A percentile compares a stretch with the other conserved stretches of the same genome.
These are phyloP conservation scores for Globisporangium rhizosaccharum DNA, from an alignment of 352 stramenopile genomes.

Conservation along the genomic window DNA sequence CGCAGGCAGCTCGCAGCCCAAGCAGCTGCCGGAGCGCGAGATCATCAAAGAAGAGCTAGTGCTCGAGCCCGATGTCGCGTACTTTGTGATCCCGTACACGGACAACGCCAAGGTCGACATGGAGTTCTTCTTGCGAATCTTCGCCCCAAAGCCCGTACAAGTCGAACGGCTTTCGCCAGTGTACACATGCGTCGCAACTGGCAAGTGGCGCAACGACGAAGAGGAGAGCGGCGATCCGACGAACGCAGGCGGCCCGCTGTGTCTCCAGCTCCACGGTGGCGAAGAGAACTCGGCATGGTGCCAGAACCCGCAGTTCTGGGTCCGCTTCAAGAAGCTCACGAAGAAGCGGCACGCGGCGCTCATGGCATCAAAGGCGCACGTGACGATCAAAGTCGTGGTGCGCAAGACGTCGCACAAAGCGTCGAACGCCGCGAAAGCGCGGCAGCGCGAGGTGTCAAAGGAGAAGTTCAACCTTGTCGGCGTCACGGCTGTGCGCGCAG, in stretches of 20 bases:
- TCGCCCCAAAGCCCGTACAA: conserved; percentile 60
- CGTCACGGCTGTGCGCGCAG: conserved; percentile 41
- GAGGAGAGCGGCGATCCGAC: conserved; percentile 42
- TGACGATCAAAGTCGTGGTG: conserved; percentile 69
- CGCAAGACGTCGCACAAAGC: conserved; percentile 62
- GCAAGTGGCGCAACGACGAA: conserved; percentile 57
- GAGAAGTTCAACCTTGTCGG: conserved; percentile 62
- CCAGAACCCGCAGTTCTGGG: conserved; percentile 89
- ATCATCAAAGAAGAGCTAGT: conserved; percentile 67
- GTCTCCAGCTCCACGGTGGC: conserved; percentile 28
- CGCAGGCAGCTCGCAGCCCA: conserved; percentile 9
- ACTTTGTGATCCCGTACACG: conserved; percentile 84
- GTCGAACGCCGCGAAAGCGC: conserved; percentile 31
- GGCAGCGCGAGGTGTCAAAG: conserved; percentile 48
- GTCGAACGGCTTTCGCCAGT: conserved; percentile 73
- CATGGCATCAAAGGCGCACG: conserved; percentile 29
- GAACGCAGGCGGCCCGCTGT: conserved; percentile 75
- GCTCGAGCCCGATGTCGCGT: conserved; percentile 63
- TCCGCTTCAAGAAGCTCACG: conserved; percentile 35
- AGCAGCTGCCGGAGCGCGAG: conserved; percentile 70
- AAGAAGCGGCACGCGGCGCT: conserved; percentile 21
- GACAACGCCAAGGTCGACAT: conserved; percentile 80
- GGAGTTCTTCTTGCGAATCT: conserved; percentile 88
- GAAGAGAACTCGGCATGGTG: conserved; percentile 66
- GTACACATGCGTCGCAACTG: conserved; percentile 52